Evolutionary conservation across 225 moss, liverwort and hornwort species (phyloP).

Genomic region (Physcomitrium patens): DNA sequence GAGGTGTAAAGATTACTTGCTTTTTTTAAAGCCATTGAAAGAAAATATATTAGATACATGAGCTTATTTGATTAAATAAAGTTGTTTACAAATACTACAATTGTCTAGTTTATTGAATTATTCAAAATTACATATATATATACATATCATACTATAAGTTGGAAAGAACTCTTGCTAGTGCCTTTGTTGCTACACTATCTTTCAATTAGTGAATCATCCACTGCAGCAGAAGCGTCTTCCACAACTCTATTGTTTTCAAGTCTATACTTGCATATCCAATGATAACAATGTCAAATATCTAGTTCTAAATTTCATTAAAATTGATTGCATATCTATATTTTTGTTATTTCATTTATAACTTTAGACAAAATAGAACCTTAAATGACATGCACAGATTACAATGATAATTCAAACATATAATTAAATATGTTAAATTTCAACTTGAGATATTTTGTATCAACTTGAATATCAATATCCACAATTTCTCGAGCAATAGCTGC

Average conservation of each 20-base stretch:
- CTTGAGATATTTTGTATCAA: slow-evolving; percentile 94
- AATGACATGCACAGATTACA: not conserved
- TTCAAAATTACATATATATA: slow-evolving; percentile 9
- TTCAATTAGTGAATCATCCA: slow-evolving; percentile 69
- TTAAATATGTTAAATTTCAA: slow-evolving; percentile 18
- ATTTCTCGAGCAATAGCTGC: slow-evolving; percentile 67
- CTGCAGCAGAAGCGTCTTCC: slow-evolving; percentile 75
- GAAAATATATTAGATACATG: not conserved
- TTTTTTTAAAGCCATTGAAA: not conserved
- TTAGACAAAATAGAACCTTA: too few species aligned
- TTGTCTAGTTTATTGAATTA: not conserved
- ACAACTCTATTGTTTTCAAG: slow-evolving; percentile 86
- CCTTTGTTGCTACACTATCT: slow-evolving; percentile 58
- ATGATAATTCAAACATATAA: not conserved
- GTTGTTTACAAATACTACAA: slow-evolving; percentile 4
- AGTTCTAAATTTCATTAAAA: slow-evolving; percentile 13
- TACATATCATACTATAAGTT: slow-evolving; percentile 97
- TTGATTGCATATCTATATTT: not conserved
- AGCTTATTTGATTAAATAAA: not conserved
- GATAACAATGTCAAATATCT: not conserved
- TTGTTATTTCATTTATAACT: not conserved
- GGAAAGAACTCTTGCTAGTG: slow-evolving; percentile 76
- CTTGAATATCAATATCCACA: slow-evolving; percentile 83
- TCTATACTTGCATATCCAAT: slow-evolving; percentile 61
- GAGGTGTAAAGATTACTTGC: not conserved